phyloP scores from a whole-genome alignment of 1,284 basidiomycete species.

The Ceratobasidium sp. region DNA sequence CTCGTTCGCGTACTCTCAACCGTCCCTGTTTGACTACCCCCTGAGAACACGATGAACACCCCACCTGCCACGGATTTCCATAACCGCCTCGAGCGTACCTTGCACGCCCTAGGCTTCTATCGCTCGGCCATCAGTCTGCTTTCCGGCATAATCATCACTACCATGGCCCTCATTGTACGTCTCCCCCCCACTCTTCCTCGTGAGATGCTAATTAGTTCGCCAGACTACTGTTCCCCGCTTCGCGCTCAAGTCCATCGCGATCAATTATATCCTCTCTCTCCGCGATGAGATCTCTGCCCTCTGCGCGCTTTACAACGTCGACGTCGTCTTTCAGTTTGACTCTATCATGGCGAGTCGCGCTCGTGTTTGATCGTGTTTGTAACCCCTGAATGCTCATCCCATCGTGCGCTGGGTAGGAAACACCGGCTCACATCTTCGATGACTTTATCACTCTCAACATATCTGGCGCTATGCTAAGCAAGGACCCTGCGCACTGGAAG shows the following conservation, averaged over 20 bases:
- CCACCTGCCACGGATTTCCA: slow-evolving; percentile 9
- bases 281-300: background rate
- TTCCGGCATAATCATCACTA: slow-evolving; percentile 12
- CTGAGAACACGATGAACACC: slow-evolving; percentile 13
- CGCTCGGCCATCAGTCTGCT: background rate
- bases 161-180: slow-evolving; percentile 19
- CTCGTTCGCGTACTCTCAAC: background rate
- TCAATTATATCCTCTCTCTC: slow-evolving; percentile 9
- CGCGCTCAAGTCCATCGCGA: slow-evolving; percentile 12
- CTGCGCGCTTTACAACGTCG: slow-evolving; percentile 8
- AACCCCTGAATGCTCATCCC: slow-evolving; percentile 1
- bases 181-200: background rate
- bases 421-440: background rate
- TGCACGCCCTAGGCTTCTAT: slow-evolving; percentile 15
- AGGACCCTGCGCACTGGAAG: slow-evolving; percentile 7
- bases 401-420: background rate
- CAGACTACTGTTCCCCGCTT: background rate
- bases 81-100: background rate
- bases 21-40: background rate
- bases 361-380: background rate
- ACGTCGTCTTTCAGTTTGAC: slow-evolving; percentile 19
- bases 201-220: background rate
- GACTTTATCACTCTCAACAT: slow-evolving; percentile 9
- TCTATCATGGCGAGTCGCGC: background rate
- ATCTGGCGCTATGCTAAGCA: background rate